These are phyloP conservation scores for Phialophora expanda DNA, from an alignment of 2,329 filamentous ascomycete genomes.

Conservation along the genomic window DNA sequence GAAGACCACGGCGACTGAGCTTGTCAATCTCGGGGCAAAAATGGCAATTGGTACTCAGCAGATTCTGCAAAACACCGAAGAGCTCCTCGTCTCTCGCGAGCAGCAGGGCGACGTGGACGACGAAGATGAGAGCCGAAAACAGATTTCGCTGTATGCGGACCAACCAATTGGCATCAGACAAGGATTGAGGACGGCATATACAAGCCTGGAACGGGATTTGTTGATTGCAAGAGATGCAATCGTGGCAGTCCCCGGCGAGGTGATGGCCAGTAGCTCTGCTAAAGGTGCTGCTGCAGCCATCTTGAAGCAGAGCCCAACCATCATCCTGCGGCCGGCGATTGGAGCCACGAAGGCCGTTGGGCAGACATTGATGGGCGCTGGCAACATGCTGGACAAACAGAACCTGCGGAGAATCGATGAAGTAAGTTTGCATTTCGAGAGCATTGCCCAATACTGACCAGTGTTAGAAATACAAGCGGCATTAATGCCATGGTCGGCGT, in stretches of 20 bases:
- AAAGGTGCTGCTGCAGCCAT: constrained; percentile 80
- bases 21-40: constrained; percentile 94
- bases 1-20: constrained; percentile 88
- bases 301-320: constrained; percentile 82
- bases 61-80: constrained; percentile 87
- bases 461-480: constrained; percentile 36
- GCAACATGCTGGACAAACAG: constrained; percentile 84
- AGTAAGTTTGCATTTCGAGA: constrained; percentile 64
- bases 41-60: constrained; percentile 93
- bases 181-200: constrained; percentile 80
- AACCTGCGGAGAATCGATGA: constrained; percentile 84
- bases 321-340: constrained; percentile 87
- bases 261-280: constrained; percentile 83
- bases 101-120: constrained; percentile 63
- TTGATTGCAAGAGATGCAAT: constrained; percentile 86
- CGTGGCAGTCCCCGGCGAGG: constrained; percentile 89
- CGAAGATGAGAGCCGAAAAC: constrained; percentile 73
- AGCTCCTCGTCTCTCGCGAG: constrained; percentile 62
- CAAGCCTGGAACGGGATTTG: constrained; percentile 84
- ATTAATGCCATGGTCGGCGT: constrained; percentile 18
- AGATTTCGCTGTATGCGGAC: constrained; percentile 89
- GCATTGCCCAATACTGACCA: constrained; percentile 19
- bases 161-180: constrained; percentile 89
- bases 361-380: constrained; percentile 87
- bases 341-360: constrained; percentile 87